These are phyloP conservation scores for Microdochium bolleyi DNA, from an alignment of 2,329 filamentous ascomycete genomes.

Conservation along the genomic window DNA sequence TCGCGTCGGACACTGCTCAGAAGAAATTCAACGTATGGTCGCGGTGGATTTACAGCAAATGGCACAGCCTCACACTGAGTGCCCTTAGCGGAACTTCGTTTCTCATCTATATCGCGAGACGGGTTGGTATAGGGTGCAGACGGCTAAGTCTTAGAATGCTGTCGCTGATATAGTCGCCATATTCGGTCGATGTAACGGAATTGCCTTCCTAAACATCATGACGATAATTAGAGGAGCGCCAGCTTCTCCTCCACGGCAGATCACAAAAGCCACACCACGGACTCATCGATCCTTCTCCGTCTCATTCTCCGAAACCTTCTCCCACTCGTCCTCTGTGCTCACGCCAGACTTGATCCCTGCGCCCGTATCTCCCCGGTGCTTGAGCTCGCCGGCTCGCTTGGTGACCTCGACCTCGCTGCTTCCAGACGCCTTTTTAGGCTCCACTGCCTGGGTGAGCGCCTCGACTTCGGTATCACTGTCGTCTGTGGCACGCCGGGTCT, in stretches of 20 bases:
- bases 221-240: no score
- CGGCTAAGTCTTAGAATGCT: no score
- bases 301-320: conserved; percentile 77
- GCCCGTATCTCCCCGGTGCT: conserved; percentile 31
- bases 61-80: no score
- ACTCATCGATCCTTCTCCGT: conserved; percentile 47
- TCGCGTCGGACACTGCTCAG: no score
- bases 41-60: no score
- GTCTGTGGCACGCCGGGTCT: conserved; percentile 21
- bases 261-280: neutral
- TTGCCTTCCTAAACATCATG: no score
- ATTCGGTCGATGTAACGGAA: no score
- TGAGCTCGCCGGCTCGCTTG: conserved; percentile 36
- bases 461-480: conserved; percentile 47
- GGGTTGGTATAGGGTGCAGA: no score
- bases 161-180: no score
- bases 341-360: conserved; percentile 45
- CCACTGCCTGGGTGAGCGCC: conserved; percentile 16
- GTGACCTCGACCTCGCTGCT: conserved; percentile 36
- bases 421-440: conserved; percentile 14
- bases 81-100: no score
- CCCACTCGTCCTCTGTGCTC: conserved; percentile 96
- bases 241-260: neutral
- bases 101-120: no score
- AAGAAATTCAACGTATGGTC: no score